Base-by-base conservation (phyloP, 2,329 filamentous ascomycete species). In the Fusarium pseudonygamai region DNA sequence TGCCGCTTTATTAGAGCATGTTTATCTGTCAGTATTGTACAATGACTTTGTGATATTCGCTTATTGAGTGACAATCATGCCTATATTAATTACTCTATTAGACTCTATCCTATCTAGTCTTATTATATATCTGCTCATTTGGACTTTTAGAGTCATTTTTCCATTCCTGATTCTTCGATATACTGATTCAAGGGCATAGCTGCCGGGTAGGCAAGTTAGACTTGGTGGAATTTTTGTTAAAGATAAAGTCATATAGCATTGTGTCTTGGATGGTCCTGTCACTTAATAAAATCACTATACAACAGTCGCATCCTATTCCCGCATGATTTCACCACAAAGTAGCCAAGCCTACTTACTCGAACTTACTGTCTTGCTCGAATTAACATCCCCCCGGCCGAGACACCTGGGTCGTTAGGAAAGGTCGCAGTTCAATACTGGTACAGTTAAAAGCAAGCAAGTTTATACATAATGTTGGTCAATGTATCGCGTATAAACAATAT, bases 281-380 rank as follows among this genome's bases (percentile, higher is more conserved):
- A 16, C 14, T 7, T 0, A 7, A 13, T 4, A 16, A 11, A 3
- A 11, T n/a, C 2, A 12, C 2, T 6, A 8, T 12, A 1, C 0
- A 22, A 47, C 15, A 3, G 2, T 16, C 11, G 3, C 4, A 30
- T 10, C 20, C 4, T 28, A 4, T 12, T 3, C 1, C 20, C 4
- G 1, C 20, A 13, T 0, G 6, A 0, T 47, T 8, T 1, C 3
- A 3, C 10, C 7, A 3, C 16, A 0, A 9, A 30, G 5, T 1
- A 3, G 7, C 1, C 14, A 30, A 9, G 14, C 10, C 26, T 47
- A 5, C 14, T 30, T 0, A 12, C 20, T 30, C 0, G 2, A 47
- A 16, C 9, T n/a, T 6, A 7, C 5, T 0, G 10, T 12, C 20
- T n/a, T n/a, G 10, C 14, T 22, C 0, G 14, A 12, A 3, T 16